Evolutionary conservation across 208 protist genomes (phyloP), one percentile per base, ranked within the genome.

Genomic region (Trypanosoma boissoni): DNA sequence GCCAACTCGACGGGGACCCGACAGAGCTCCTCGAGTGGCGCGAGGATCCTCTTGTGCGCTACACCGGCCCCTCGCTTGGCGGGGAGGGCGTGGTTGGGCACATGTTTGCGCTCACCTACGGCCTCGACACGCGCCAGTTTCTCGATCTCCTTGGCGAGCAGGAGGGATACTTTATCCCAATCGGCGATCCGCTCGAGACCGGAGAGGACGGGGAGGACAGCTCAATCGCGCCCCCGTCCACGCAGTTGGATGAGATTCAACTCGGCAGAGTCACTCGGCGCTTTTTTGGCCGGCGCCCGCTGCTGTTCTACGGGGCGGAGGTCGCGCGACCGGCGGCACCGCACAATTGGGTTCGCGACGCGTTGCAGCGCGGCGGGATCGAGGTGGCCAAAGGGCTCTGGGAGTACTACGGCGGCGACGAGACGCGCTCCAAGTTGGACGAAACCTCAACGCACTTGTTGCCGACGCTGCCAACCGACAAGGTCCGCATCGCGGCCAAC

Each of bases 361-460:
- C 74, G 24, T 31, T 91, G 41, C 50, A 86, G 31, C 42, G 78
- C 52, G 74, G 63, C 0, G 56, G 59, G 0, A 54, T 68, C 24
- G 60, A 65, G 0, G 77, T 82, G 27, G 69, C 75, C 43, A 41
- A 63, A 36, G 65, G 44, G n/a, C 50, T 91, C 32, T 91, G 83
- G 80, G 36, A 56, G 23, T 72, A 87, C 55, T 91, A 91, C 64
- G 65, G 58, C 14, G 60, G 56, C 8, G 44, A 6, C 10, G 39
- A 23, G 0, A 62, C 32, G 5, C 36, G 53, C 16, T 8, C 26
- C 10, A 29, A 26, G 9, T 26, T 14, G 39, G 34, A 39, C 24
- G 24, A 51, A 14, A 32, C 24, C 39, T 27, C 44, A 1, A 28
- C 3, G 26, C 9, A 26, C n/a, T 31, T 18, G 31, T 6, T 39